Evolutionary conservation across 73 alveolate genomes (phyloP).

Genomic region (Paraurostyla sp.): DNA sequence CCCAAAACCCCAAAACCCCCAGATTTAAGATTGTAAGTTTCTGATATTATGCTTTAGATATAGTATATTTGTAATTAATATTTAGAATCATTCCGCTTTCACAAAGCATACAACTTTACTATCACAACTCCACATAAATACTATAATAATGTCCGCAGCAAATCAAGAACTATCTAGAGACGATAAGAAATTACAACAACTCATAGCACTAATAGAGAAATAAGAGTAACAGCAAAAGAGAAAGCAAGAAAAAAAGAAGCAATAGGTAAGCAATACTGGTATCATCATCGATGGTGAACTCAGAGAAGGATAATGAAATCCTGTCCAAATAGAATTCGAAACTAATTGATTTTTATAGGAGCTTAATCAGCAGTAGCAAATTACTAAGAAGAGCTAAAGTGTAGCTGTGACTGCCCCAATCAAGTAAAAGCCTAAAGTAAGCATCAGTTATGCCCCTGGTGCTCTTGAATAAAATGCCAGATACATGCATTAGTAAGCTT

Average conservation of each 20-base stretch:
- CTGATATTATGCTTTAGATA: too few species aligned
- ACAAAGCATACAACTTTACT: background rate
- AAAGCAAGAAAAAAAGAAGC: conserved; percentile 43
- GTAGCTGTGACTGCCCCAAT: background rate
- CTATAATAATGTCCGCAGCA: background rate
- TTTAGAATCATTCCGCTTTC: conserved; percentile 5
- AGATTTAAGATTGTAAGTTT: too few species aligned
- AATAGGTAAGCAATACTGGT: background rate
- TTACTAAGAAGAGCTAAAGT: conserved; percentile 37
- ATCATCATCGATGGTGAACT: background rate
- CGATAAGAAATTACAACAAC: conserved; percentile 23
- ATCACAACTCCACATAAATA: background rate
- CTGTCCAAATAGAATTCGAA: background rate
- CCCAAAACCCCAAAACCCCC: too few species aligned
- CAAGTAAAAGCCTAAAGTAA: conserved; percentile 35
- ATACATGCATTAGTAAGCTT: conserved; percentile 44
- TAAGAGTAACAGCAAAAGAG: background rate
- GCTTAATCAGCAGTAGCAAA: background rate
- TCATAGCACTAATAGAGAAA: conserved; percentile 40
- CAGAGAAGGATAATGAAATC: background rate
- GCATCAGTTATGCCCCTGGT: conserved; percentile 31
- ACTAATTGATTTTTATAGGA: background rate
- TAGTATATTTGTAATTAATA: background rate
- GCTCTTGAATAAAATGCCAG: conserved; percentile 50
- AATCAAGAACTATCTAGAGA: conserved; percentile 47